Evolutionary conservation across 768 basidiomycete genomes (phyloP).

Genomic region (Brasilioporus rufonigricans): DNA sequence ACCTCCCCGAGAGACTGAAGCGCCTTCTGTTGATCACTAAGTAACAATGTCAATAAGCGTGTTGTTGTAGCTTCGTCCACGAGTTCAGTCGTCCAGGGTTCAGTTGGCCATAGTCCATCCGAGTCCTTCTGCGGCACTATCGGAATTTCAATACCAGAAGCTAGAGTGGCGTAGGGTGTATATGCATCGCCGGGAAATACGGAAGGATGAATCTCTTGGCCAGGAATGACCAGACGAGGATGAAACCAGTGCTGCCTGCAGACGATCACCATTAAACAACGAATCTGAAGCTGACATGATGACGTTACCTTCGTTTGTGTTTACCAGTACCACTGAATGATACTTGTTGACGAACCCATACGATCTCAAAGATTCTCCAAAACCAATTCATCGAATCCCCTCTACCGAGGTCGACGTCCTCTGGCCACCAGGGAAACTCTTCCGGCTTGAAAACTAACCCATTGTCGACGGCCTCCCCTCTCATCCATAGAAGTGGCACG

Average conservation of each 20-base stretch:
- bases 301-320: constrained; percentile 1
- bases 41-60: neutral
- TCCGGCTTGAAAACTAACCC: neutral
- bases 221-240: constrained; percentile 7
- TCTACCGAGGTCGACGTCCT: too few species aligned
- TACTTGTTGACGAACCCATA: too few species aligned
- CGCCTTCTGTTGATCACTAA: too few species aligned
- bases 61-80: neutral
- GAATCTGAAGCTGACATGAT: neutral
- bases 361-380: neutral
- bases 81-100: neutral
- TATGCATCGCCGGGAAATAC: neutral
- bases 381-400: neutral
- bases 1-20: too few species aligned
- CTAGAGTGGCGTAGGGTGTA: constrained; percentile 5
- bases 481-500: constrained; percentile 2
- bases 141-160: neutral
- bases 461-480: constrained; percentile 16
- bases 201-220: too few species aligned
- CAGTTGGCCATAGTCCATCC: neutral
- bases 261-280: neutral
- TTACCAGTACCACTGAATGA: too few species aligned
- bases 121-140: neutral
- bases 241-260: neutral
- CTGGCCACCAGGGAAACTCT: too few species aligned